These are phyloP conservation scores for Ustulina deusta DNA, from an alignment of 2,329 filamentous ascomycete species.

Conservation along the genomic window DNA sequence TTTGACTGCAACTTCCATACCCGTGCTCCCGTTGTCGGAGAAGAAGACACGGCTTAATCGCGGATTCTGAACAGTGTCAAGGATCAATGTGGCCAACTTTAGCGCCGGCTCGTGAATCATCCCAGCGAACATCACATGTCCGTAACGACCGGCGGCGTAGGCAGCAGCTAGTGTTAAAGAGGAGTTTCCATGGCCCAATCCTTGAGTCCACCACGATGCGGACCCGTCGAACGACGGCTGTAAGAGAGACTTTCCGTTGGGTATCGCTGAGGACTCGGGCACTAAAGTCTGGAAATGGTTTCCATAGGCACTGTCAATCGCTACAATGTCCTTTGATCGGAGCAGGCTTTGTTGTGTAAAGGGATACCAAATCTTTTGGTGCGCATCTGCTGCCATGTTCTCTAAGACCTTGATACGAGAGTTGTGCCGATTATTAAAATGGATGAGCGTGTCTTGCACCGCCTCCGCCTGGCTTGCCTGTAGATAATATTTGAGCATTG, in stretches of 20 bases:
- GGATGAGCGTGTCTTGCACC: conserved; percentile 60
- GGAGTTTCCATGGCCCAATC: conserved; percentile 82
- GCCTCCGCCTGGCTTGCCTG: conserved; percentile 54
- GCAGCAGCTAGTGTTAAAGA: conserved; percentile 78
- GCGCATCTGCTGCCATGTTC: conserved; percentile 70
- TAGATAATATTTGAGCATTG: conserved; percentile 72
- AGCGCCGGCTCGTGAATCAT: conserved; percentile 84
- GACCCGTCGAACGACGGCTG: conserved; percentile 83
- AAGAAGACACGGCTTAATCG: conserved; percentile 80
- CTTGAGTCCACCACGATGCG: conserved; percentile 93
- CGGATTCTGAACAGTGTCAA: conserved; percentile 70
- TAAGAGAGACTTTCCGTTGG: conserved; percentile 55
- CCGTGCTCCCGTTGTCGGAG: conserved; percentile 86
- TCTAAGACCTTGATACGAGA: conserved; percentile 72
- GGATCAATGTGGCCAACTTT: conserved; percentile 72
- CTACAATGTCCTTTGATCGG: conserved; percentile 71
- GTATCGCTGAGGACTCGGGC: conserved; percentile 11
- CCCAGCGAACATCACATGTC: conserved; percentile 88
- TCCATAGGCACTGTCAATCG: conserved; percentile 83
- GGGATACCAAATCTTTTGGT: conserved; percentile 82
- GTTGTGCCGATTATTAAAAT: conserved; percentile 66
- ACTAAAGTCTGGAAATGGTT: conserved; percentile 77
- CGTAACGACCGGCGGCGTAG: conserved; percentile 84
- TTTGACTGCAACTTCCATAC: conserved; percentile 85
- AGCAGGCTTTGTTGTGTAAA: conserved; percentile 83